phyloP scores from a whole-genome alignment of 805 yeast species.

The Scheffersomyces amazonensis region DNA sequence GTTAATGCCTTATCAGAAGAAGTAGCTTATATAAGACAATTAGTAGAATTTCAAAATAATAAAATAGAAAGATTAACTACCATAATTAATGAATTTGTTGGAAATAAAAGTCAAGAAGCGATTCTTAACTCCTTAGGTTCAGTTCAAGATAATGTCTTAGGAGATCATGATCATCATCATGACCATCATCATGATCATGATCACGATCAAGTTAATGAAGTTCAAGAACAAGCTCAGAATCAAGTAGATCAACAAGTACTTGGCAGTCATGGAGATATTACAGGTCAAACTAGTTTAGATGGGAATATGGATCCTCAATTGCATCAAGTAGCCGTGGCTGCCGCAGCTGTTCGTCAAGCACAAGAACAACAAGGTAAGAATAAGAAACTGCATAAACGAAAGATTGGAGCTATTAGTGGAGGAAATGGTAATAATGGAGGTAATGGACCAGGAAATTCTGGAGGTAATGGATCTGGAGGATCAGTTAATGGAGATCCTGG shows the following conservation, averaged over 20 bases:
- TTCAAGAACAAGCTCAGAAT: conserved; percentile 17
- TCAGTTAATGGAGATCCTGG: not conserved
- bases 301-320: conserved; percentile 41
- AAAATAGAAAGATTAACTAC: conserved; percentile 37
- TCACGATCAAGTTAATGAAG: conserved; percentile 16
- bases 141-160: conserved; percentile 18
- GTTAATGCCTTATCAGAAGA: conserved; percentile 24
- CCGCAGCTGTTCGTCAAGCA: conserved; percentile 6
- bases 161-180: conserved; percentile 7
- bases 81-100: conserved; percentile 28
- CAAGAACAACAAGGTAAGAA: conserved; percentile 7
- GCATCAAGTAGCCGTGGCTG: conserved; percentile 37
- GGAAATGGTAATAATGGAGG: not conserved
- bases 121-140: conserved; percentile 27
- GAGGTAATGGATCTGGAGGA: not conserved
- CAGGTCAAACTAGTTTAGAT: conserved; percentile 14
- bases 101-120: conserved; percentile 20
- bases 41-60: conserved; percentile 34
- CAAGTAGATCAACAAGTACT: conserved; percentile 18
- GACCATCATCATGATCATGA: conserved; percentile 12
- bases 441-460: not conserved
- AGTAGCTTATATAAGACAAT: conserved; percentile 31
- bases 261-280: conserved; percentile 8
- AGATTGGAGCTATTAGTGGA: not conserved
- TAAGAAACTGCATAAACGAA: conserved; percentile 2